A percentile compares a stretch with the other conserved stretches of the same genome.
Conservation (phyloP, 352 stramenopile genomes). For the Stephanocyclus meneghinianus region DNA sequence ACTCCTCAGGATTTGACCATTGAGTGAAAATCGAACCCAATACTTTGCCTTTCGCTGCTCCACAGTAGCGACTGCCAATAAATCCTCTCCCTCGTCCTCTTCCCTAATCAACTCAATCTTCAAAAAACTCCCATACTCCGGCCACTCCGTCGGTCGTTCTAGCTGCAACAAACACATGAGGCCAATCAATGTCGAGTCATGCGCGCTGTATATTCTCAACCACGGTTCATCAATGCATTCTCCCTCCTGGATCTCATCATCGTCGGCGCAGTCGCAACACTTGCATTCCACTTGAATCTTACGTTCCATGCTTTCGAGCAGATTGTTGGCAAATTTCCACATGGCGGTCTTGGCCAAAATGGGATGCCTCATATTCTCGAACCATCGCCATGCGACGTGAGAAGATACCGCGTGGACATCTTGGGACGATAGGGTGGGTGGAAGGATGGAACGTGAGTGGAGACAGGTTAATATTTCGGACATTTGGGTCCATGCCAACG, state of each 20-base stretch:
- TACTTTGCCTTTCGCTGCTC: conserved; percentile 16
- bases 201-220: conserved; percentile 68
- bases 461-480: conserved; percentile 77
- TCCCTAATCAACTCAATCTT: conserved; percentile 72
- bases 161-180: conserved; percentile 71
- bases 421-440: conserved; percentile 51
- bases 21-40: conserved; percentile 74
- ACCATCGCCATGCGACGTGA: conserved; percentile 74
- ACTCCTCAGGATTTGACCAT: conserved; percentile 63
- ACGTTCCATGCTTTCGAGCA: conserved; percentile 40
- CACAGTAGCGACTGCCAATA: not conserved
- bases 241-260: not conserved
- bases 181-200: conserved; percentile 79
- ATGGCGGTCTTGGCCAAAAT: conserved; percentile 71
- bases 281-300: conserved; percentile 25
- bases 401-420: conserved; percentile 61
- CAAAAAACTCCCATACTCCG: conserved; percentile 70
- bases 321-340: conserved; percentile 52
- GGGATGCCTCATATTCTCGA: conserved; percentile 68
- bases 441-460: conserved; percentile 55
- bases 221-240: conserved; percentile 43
- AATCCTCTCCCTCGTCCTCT: conserved; percentile 11
- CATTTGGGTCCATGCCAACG: conserved; percentile 70
- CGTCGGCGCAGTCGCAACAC: not conserved
- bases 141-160: conserved; percentile 62